A percentile compares a stretch with the other conserved stretches of the same genome.
Conservation (phyloP, 768 basidiomycete genomes). For the Kwoniella sp. region DNA sequence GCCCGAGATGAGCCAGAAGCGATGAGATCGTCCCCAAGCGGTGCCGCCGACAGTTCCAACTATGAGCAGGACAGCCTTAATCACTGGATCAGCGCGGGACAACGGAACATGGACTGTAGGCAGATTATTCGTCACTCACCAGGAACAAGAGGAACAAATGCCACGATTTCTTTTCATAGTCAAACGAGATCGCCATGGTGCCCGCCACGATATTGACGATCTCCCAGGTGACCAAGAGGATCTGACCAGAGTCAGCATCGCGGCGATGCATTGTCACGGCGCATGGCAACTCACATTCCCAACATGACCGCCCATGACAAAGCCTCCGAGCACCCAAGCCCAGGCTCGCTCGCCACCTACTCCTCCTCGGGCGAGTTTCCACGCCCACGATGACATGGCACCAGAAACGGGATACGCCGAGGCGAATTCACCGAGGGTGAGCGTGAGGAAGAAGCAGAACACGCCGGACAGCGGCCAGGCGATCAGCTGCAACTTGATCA, state of each 20-base stretch:
- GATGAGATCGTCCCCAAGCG: constrained; percentile 43
- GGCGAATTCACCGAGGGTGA: constrained; percentile 43
- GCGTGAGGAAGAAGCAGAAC: constrained; percentile 35
- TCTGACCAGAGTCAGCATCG: constrained; percentile 14
- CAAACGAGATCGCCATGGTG: constrained; percentile 35
- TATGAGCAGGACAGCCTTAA: constrained; percentile 30
- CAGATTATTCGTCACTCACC: constrained; percentile 15
- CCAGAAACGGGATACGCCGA: constrained; percentile 48
- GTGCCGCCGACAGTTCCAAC: constrained; percentile 36
- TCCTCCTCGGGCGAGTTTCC: constrained; percentile 43
- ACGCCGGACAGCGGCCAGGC: constrained; percentile 46
- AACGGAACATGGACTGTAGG: not conserved
- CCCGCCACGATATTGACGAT: constrained; percentile 37
- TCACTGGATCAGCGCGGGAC: constrained; percentile 4
- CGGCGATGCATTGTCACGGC: not conserved
- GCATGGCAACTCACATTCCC: constrained; percentile 30
- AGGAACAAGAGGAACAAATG: constrained; percentile 42
- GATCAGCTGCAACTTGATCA: constrained; percentile 31
- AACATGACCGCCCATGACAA: constrained; percentile 39
- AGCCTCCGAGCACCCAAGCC: constrained; percentile 45
- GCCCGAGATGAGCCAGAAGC: constrained; percentile 41
- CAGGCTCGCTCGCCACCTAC: constrained; percentile 46
- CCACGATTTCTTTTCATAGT: constrained; percentile 36
- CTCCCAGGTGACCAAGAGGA: constrained; percentile 43
- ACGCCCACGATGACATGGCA: constrained; percentile 49